Conservation (phyloP, 1,139 yeast species). For the Suhomyces guaymorum region DNA sequence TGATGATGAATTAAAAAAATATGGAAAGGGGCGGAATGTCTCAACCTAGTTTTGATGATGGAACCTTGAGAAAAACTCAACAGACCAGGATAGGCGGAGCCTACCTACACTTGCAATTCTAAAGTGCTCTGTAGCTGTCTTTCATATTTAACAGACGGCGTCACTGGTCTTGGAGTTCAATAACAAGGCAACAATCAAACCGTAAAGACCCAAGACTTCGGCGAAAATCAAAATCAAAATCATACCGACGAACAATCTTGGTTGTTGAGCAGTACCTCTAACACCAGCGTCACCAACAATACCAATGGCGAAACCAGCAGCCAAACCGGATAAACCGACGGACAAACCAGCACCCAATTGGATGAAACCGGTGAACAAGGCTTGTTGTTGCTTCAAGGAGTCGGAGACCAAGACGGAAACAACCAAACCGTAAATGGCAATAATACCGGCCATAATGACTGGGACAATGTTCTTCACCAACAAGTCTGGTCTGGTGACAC, state of each 20-base stretch:
- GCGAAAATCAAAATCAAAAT: slow-evolving; percentile 96
- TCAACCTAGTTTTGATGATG: slow-evolving; percentile 3
- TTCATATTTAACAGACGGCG: slow-evolving; percentile 63
- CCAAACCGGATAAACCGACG: slow-evolving; percentile 95
- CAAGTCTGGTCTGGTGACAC: slow-evolving; percentile 95
- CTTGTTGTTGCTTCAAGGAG: slow-evolving; percentile 85
- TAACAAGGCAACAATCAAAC: slow-evolving; percentile 94
- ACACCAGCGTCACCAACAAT: slow-evolving; percentile 99
- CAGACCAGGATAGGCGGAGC: slow-evolving; percentile 9
- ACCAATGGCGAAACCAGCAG: slow-evolving; percentile 98
- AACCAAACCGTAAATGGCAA: slow-evolving; percentile 97
- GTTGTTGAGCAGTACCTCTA: slow-evolving; percentile 94
- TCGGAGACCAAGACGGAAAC: slow-evolving; percentile 95
- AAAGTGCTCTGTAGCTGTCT: slow-evolving; percentile 6
- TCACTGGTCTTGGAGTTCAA: slow-evolving; percentile 96
- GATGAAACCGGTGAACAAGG: slow-evolving; percentile 94
- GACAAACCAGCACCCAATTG: slow-evolving; percentile 98
- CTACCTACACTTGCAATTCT: slow-evolving; percentile 8
- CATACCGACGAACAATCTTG: slow-evolving; percentile 96
- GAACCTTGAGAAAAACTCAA: slow-evolving; percentile 4
- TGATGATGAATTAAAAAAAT: slow-evolving; percentile 13
- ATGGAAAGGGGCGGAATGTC: slow-evolving; percentile 4
- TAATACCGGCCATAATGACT: slow-evolving; percentile 99
- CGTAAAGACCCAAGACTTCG: slow-evolving; percentile 96
- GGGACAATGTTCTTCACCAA: slow-evolving; percentile 90